Evolutionary conservation across 2,329 filamentous ascomycete genomes (phyloP).

Genomic region (Celoporthe dispersa): DNA sequence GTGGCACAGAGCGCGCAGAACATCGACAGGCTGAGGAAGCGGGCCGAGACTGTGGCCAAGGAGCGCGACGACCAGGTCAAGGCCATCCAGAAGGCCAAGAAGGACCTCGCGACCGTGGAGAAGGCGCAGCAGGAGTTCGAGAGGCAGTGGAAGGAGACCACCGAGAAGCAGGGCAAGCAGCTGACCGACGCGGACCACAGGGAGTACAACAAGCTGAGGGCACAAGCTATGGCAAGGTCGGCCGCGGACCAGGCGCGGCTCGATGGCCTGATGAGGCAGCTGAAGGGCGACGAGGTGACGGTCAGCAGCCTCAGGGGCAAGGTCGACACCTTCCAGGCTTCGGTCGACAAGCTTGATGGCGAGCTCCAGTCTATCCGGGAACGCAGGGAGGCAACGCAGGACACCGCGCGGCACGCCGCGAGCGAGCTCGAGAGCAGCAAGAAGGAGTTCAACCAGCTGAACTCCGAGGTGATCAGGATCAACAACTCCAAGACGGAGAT

Average conservation of each 20-base stretch:
- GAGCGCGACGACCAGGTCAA: slow-evolving; percentile 75
- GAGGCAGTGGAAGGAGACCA: slow-evolving; percentile 80
- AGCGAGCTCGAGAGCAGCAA: slow-evolving; percentile 86
- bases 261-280: slow-evolving; percentile 83
- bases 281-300: slow-evolving; percentile 89
- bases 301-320: slow-evolving; percentile 88
- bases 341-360: slow-evolving; percentile 72
- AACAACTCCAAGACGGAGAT: slow-evolving; percentile 85
- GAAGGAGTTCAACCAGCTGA: slow-evolving; percentile 83
- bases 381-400: slow-evolving; percentile 66
- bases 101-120: slow-evolving; percentile 81
- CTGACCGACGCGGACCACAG: slow-evolving; percentile 85
- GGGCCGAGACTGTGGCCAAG: slow-evolving; percentile 72
- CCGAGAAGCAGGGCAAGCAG: slow-evolving; percentile 85
- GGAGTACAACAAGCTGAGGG: slow-evolving; percentile 83
- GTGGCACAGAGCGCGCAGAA: slow-evolving; percentile 77
- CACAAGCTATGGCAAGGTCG: slow-evolving; percentile 82
- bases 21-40: slow-evolving; percentile 67
- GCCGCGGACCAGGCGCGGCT: slow-evolving; percentile 81
- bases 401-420: slow-evolving; percentile 67
- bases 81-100: slow-evolving; percentile 74
- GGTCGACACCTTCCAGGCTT: slow-evolving; percentile 76
- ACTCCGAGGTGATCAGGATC: slow-evolving; percentile 80
- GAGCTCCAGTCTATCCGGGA: slow-evolving; percentile 73
- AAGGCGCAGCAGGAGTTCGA: slow-evolving; percentile 91